Evolutionary conservation across 352 stramenopile genomes (phyloP).

Genomic region (Phytophthora idaei): DNA sequence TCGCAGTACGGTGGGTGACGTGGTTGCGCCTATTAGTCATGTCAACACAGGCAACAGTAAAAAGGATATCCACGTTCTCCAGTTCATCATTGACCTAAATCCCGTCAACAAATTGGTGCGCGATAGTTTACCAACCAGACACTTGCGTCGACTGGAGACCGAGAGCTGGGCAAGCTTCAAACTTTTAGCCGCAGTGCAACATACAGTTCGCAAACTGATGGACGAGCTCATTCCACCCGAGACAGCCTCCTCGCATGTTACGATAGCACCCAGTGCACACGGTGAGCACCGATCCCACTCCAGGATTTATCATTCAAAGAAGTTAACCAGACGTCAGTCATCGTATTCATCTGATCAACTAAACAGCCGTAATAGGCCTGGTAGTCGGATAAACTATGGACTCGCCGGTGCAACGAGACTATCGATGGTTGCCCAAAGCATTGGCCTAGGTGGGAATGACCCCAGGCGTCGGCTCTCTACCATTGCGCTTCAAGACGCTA

Average conservation of each 20-base stretch:
- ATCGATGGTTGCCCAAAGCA: constrained; percentile 21
- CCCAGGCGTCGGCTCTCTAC: constrained; percentile 15
- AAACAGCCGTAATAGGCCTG: background rate
- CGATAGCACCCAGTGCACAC: background rate
- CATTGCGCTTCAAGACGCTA: background rate
- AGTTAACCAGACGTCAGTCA: constrained; percentile 2
- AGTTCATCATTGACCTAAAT: constrained; percentile 68
- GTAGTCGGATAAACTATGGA: background rate
- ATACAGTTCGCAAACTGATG: constrained; percentile 41
- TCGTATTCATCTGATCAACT: constrained; percentile 5
- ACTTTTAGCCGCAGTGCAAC: constrained; percentile 43
- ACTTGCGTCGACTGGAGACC: constrained; percentile 43
- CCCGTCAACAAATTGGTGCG: constrained; percentile 62
- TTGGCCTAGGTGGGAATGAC: constrained; percentile 10
- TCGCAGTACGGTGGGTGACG: constrained; percentile 8
- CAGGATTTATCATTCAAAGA: constrained; percentile 13
- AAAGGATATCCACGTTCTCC: constrained; percentile 26
- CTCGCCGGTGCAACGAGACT: constrained; percentile 15
- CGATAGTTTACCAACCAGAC: constrained; percentile 36
- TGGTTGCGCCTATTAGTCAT: background rate
- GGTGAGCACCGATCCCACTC: constrained; percentile 14
- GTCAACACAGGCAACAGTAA: background rate
- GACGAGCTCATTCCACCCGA: constrained; percentile 40
- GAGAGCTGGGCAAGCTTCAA: constrained; percentile 65
- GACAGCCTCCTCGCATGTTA: background rate